A percentile compares a stretch with the other conserved stretches of the same genome.
phyloP scores from a whole-genome alignment of 2,329 filamentous ascomycete species.

The Penicillium paneum region DNA sequence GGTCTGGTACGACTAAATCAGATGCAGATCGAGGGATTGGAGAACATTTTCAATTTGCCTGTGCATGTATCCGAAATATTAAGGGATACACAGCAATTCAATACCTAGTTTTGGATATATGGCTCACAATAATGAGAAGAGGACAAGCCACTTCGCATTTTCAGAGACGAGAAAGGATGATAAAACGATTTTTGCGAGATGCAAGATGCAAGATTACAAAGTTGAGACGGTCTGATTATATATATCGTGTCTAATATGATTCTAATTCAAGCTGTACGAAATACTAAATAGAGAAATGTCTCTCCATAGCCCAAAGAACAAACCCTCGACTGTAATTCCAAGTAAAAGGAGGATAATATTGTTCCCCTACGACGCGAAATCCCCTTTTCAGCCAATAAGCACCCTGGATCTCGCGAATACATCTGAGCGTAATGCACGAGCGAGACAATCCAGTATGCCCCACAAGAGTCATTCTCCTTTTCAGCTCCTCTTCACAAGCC shows the following conservation, averaged over 20 bases:
- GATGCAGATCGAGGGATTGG: too few species aligned
- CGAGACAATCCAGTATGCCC: too few species aligned
- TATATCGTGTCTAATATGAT: not conserved
- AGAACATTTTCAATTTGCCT: too few species aligned
- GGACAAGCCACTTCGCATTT: too few species aligned
- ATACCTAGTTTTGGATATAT: too few species aligned
- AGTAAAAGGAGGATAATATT: not conserved
- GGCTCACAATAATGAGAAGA: too few species aligned
- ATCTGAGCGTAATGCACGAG: not conserved
- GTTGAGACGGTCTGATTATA: not conserved
- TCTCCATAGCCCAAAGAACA: not conserved
- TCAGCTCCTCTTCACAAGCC: not conserved
- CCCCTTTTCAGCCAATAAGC: not conserved
- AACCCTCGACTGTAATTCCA: not conserved
- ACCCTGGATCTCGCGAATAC: not conserved
- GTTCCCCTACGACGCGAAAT: not conserved
- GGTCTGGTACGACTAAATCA: too few species aligned
- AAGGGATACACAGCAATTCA: too few species aligned
- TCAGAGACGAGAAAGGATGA: too few species aligned
- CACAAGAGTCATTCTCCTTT: not conserved
- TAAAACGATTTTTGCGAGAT: not conserved
- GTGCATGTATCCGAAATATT: too few species aligned
- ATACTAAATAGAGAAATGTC: not conserved
- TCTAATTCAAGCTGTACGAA: not conserved
- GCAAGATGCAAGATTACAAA: not conserved